Percentiles rank a stretch among this genome's conserved stretches.
These are phyloP conservation scores for Omphalea diandra DNA, from an alignment of 441 rosid species.

Conservation along the genomic window DNA sequence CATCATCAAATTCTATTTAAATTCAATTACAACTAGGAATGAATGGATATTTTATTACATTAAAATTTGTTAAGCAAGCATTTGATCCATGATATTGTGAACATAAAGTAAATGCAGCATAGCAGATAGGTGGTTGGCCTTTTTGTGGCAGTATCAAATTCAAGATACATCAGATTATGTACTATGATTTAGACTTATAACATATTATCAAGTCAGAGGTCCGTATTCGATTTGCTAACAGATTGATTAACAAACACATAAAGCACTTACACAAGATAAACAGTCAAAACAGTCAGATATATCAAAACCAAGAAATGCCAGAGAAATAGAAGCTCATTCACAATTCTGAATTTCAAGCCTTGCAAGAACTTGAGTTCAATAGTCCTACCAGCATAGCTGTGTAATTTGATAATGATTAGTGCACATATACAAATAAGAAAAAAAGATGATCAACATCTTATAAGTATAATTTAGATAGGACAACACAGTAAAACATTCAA, in stretches of 20 bases:
- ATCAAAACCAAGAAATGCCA: neutral
- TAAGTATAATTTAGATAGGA: neutral
- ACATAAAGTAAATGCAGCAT: neutral
- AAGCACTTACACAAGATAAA: neutral
- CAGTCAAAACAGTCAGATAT: neutral
- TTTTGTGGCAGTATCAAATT: neutral
- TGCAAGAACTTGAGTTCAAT: neutral
- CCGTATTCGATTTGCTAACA: neutral
- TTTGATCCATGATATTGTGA: neutral
- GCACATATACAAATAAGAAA: neutral
- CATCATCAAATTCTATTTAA: neutral
- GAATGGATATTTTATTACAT: neutral
- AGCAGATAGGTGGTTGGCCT: neutral
- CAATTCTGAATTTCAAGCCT: conserved; percentile 1
- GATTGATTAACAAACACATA: neutral
- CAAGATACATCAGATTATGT: neutral
- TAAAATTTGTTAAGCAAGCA: neutral
- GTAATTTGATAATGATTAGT: neutral
- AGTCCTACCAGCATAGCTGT: neutral
- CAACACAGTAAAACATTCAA: neutral
- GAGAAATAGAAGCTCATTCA: neutral
- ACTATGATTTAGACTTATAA: neutral
- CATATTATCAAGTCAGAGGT: neutral
- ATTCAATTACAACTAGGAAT: neutral
- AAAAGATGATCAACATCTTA: neutral